These are phyloP conservation scores for Nakazawaea wickerhamii DNA, from an alignment of 805 yeast genomes.

Conservation along the genomic window DNA sequence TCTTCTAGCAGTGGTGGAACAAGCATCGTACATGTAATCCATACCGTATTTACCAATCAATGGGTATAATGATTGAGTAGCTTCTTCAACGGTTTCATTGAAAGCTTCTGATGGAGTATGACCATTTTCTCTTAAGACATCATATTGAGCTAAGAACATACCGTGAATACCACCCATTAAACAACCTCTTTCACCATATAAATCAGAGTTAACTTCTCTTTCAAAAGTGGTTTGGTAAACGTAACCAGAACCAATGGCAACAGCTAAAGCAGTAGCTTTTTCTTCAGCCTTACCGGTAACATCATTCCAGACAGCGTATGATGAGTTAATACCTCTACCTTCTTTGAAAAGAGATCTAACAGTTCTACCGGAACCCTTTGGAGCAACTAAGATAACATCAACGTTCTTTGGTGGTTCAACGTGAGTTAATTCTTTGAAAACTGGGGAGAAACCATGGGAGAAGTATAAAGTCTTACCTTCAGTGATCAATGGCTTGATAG, in stretches of 20 bases:
- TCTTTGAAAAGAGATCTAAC: constrained; percentile 99
- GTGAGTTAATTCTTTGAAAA: constrained; percentile 94
- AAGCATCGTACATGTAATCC: constrained; percentile 99
- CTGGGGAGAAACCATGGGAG: constrained; percentile 99
- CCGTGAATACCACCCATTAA: constrained; percentile 99
- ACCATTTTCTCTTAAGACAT: constrained; percentile 98
- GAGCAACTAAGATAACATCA: constrained; percentile 98
- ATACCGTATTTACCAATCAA: constrained; percentile 98
- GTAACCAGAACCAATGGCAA: constrained; percentile 99
- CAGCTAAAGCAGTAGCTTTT: constrained; percentile 97
- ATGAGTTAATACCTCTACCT: constrained; percentile 99
- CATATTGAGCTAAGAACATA: constrained; percentile 99
- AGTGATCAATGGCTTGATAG: constrained; percentile 85
- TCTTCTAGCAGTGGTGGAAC: constrained; percentile 99
- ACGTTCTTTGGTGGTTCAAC: constrained; percentile 93
- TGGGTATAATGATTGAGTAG: constrained; percentile 99
- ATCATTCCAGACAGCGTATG: constrained; percentile 99
- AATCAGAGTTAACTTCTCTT: constrained; percentile 97
- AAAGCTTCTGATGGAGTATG: constrained; percentile 99
- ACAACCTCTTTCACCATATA: constrained; percentile 99
- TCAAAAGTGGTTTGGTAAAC: constrained; percentile 99
- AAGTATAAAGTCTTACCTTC: constrained; percentile 97
- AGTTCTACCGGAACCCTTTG: constrained; percentile 99
- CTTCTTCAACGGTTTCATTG: constrained; percentile 99
- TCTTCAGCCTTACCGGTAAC: constrained; percentile 99